These are phyloP conservation scores for Lathyrus aphaca DNA, from an alignment of 306 rosid species.

Conservation along the genomic window DNA sequence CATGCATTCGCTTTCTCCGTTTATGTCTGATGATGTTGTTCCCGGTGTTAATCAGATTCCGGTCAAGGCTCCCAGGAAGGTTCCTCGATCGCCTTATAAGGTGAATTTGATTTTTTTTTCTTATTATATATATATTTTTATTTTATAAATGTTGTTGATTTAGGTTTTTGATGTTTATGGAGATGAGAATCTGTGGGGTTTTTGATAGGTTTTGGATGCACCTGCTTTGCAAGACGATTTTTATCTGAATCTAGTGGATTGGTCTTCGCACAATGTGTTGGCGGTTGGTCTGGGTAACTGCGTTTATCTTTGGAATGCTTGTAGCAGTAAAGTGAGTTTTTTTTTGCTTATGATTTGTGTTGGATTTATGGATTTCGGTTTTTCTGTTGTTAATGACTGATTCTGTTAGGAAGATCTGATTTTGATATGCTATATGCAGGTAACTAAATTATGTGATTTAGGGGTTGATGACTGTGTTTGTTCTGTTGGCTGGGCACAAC, in stretches of 20 bases:
- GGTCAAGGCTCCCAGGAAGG: slow-evolving; percentile 83
- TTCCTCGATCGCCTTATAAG: slow-evolving; percentile 95
- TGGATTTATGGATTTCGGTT: slow-evolving; percentile 19
- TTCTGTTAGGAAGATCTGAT: background rate
- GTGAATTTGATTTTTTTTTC: slow-evolving; percentile 35
- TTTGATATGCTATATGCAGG: slow-evolving; percentile 56
- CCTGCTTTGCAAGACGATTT: slow-evolving; percentile 98
- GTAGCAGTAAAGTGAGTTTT: slow-evolving; percentile 84
- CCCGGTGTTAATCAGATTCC: slow-evolving; percentile 71
- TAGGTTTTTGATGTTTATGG: slow-evolving; percentile 18
- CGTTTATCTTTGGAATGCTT: slow-evolving; percentile 99
- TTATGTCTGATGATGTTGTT: slow-evolving; percentile 67
- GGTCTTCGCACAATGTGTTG: slow-evolving; percentile 93
- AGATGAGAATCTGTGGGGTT: slow-evolving; percentile 10
- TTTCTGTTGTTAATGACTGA: background rate
- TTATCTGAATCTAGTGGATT: slow-evolving; percentile 94
- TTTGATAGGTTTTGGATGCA: slow-evolving; percentile 85
- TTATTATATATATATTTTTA: background rate
- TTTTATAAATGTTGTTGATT: slow-evolving; percentile 13
- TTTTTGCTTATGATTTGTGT: slow-evolving; percentile 10
- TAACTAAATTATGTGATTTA: slow-evolving; percentile 93
- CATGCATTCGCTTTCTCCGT: slow-evolving; percentile 82
- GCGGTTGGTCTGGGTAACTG: slow-evolving; percentile 97
- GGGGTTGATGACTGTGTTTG: slow-evolving; percentile 92
- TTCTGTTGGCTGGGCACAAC: slow-evolving; percentile 99